A percentile compares a stretch with the other conserved stretches of the same genome.
phyloP scores from a whole-genome alignment of 1,284 basidiomycete genomes.

The Phellopilus nigrolimitatus region DNA sequence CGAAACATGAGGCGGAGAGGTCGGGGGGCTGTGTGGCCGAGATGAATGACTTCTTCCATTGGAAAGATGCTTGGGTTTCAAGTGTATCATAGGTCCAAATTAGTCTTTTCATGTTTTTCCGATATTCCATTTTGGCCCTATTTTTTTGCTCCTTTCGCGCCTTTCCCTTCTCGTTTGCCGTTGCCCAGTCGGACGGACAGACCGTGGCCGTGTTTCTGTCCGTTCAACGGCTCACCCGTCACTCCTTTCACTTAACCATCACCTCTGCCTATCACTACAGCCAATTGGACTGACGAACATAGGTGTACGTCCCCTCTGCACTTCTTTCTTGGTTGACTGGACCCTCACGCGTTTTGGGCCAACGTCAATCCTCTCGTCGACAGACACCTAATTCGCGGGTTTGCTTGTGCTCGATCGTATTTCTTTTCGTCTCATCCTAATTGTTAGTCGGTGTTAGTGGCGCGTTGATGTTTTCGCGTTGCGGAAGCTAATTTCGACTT shows the following conservation, averaged over 20 bases:
- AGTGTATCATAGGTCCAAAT: slow-evolving; percentile 17
- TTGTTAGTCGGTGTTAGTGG: slow-evolving; percentile 2
- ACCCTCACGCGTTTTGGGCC: slow-evolving; percentile 1
- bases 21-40: slow-evolving; percentile 14
- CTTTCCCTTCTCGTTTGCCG: slow-evolving; percentile 19
- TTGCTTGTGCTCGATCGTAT: slow-evolving; percentile 8
- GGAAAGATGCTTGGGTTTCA: slow-evolving; percentile 13
- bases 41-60: slow-evolving; percentile 14
- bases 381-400: slow-evolving; percentile 4
- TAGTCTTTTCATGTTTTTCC: slow-evolving; percentile 14
- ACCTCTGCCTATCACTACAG: too few species aligned
- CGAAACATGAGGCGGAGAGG: slow-evolving; percentile 11
- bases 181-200: slow-evolving; percentile 31
- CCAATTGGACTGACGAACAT: not conserved
- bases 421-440: slow-evolving; percentile 3
- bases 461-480: not conserved
- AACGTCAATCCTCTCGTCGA: not conserved
- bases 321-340: not conserved
- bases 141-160: slow-evolving; percentile 17
- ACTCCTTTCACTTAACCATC: slow-evolving; percentile 20
- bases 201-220: slow-evolving; percentile 22
- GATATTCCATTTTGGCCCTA: slow-evolving; percentile 18
- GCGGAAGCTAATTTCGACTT: not conserved
- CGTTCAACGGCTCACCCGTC: slow-evolving; percentile 12
- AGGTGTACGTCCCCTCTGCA: not conserved